phyloP scores from a whole-genome alignment of 78 protist species.

The Dictyostelium purpureum region DNA sequence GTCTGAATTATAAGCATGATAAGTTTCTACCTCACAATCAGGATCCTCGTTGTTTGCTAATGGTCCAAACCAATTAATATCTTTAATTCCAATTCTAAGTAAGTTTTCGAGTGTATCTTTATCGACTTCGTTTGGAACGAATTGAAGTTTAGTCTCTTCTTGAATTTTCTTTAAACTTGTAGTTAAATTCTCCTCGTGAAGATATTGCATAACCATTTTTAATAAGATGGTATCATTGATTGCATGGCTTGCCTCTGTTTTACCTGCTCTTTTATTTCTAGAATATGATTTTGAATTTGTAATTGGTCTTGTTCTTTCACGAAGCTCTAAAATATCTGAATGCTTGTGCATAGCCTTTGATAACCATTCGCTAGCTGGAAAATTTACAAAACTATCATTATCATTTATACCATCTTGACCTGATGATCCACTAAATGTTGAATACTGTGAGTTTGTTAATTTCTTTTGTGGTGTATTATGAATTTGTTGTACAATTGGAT shows the following conservation, averaged over 20 bases:
- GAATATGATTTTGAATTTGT: slow-evolving; percentile 53
- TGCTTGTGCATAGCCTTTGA: slow-evolving; percentile 67
- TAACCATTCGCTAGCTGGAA: slow-evolving; percentile 77
- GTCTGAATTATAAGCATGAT: slow-evolving; percentile 56
- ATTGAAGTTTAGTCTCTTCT: slow-evolving; percentile 54
- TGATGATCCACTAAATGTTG: slow-evolving; percentile 1
- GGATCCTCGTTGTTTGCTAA: neutral
- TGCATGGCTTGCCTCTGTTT: slow-evolving; percentile 64
- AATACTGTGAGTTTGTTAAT: neutral
- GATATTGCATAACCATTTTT: slow-evolving; percentile 78
- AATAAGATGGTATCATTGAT: slow-evolving; percentile 45
- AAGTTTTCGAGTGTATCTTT: slow-evolving; percentile 28
- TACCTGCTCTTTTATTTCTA: slow-evolving; percentile 42
- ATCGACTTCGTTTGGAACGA: slow-evolving; percentile 44
- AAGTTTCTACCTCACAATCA: slow-evolving; percentile 74
- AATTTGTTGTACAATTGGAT: neutral
- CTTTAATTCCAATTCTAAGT: slow-evolving; percentile 58
- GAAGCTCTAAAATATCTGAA: slow-evolving; percentile 80
- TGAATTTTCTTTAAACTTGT: slow-evolving; percentile 49
- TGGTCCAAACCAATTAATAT: slow-evolving; percentile 52
- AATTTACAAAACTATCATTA: slow-evolving; percentile 6
- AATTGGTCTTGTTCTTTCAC: slow-evolving; percentile 73
- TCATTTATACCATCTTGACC: neutral
- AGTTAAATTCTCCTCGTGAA: slow-evolving; percentile 61
- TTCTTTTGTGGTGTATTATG: neutral